A percentile compares a stretch with the other conserved stretches of the same genome.
Evolutionary conservation across 371 early-diverging fungal genomes (phyloP).

Genomic region (Mucor circinelloides): DNA sequence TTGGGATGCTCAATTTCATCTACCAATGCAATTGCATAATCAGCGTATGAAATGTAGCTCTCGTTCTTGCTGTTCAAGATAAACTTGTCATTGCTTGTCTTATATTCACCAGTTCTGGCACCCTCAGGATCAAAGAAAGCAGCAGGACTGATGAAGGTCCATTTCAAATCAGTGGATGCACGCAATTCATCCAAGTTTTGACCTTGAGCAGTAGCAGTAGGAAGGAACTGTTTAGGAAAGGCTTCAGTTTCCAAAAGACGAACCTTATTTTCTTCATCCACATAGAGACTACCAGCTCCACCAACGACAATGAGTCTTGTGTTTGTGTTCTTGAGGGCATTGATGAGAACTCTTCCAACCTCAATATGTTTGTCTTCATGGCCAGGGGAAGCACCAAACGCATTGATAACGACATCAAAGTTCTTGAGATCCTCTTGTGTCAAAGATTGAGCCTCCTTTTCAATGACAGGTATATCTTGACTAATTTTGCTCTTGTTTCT

Average conservation of each 20-base stretch:
- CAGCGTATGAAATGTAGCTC: conserved; percentile 1
- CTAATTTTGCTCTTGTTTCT: conserved; percentile 5
- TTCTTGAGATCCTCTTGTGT: background rate
- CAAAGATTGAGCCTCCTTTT: background rate
- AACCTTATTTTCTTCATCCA: background rate
- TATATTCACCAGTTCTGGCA: conserved; percentile 2
- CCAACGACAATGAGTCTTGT: conserved; percentile 4
- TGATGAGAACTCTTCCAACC: background rate
- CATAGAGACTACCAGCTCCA: background rate
- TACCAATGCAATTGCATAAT: conserved; percentile 4
- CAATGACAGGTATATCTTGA: background rate
- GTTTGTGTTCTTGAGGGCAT: background rate
- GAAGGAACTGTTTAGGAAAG: background rate
- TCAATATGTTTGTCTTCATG: background rate
- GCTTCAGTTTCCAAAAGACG: background rate
- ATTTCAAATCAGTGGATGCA: background rate
- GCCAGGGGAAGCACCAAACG: background rate
- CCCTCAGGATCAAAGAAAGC: conserved; percentile 6
- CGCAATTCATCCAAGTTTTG: background rate
- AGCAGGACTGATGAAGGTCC: conserved; percentile 6
- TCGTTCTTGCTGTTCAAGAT: conserved; percentile 2
- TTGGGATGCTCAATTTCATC: conserved; percentile 5
- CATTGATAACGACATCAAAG: conserved; percentile 1
- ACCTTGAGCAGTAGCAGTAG: background rate
- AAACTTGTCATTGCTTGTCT: background rate